Evolutionary conservation across 345 rosid genomes (phyloP), one percentile per base, ranked within the genome.

Genomic region (Citrus cavaleriei): DNA sequence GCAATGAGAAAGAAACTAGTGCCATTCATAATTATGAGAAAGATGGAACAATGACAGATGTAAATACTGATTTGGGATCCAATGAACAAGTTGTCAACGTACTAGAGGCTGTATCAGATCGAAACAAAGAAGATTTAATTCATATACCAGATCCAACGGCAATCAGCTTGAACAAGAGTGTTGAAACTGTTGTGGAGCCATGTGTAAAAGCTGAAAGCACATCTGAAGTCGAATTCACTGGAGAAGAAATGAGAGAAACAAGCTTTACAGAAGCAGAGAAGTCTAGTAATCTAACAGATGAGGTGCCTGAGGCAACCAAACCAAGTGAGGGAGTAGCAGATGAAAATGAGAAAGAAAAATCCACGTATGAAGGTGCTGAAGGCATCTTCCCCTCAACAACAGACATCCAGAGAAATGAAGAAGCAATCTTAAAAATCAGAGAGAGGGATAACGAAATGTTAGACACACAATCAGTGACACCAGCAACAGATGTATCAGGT

Each of bases 51-150:
- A 37, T 8, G 70, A 42, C 30, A 27, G 79, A 81, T 57, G 81
- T 63, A 14, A 72, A 76, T 67, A 49, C 22, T 55, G 78, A 78
- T 42, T 32, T 71, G 65, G 81, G 40, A 72, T 68, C 75, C 42
- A 59, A 58, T 30, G 66, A 83, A 42, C 78, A 84, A 51, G 71
- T 71, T 34, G n/a, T 40, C 7, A 24, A 37, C 62, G 12, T 46
- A 27, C 75, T 58, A 65, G 84, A 83, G 62, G 79, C 68, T 21
- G 49, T 68, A 67, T 59, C 42, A 38, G 84, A 69, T 73, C 79
- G 63, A 57, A 49, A 73, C 28, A 65, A 68, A 78, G 81, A 58
- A 68, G 37, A 59, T 73, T 62, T 7, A 4, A 34, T 60, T 59
- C 72, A 71, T 79, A 49, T 22, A 21, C 65, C 74, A 8, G 81